Evolutionary conservation across 169 alveolate genomes (phyloP), one percentile per base, ranked within the genome.

Genomic region (Eimeria tenella): DNA sequence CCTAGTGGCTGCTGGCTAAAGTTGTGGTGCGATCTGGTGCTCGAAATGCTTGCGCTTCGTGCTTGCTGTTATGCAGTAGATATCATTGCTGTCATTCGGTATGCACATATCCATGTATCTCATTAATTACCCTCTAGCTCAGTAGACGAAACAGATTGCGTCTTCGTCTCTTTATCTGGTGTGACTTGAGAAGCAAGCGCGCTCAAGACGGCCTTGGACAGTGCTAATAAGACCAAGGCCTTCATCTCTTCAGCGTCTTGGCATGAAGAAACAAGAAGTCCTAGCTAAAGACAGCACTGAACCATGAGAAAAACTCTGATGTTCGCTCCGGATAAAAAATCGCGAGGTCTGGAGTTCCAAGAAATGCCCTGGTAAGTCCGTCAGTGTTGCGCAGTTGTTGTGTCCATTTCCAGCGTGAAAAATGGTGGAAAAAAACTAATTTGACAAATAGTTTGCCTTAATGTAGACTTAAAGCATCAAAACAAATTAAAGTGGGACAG

Each of bases 151-250:
- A 6, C 42, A 83, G 25, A n/a, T n/a, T 25, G 42, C 17, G 65
- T 19, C 4, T 49, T 42, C 4, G n/a, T 1, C 15, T 52, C 4
- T 6, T 74, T 5, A 1, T 15, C 55, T 10, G 58, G 10, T 31
- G 8, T 31, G 73, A 42, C 58, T 58, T 23, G 90, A 56, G 56
- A 60, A 58, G 90, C 62, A 60, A 83, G 31, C 90, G 31, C 56
- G 49, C 77, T 58, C 62, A 83, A 83, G 53, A 83, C 60, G 73
- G 77, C 75, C 60, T 56, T 56, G 90, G 62, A 31, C 90, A 56
- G 60, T 8, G 90, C 73, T 75, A 83, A 9, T 75, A 79, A 71
- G 53, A 79, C 71, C 65, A 62, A 55, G 88, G 56, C 88, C 88
- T 53, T 79, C 88, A 79, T 79, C 50, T 79, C 88, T 55, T 50